Evolutionary conservation across 2,329 filamentous ascomycete genomes (phyloP).

Genomic region (Aureobasidium sp.): DNA sequence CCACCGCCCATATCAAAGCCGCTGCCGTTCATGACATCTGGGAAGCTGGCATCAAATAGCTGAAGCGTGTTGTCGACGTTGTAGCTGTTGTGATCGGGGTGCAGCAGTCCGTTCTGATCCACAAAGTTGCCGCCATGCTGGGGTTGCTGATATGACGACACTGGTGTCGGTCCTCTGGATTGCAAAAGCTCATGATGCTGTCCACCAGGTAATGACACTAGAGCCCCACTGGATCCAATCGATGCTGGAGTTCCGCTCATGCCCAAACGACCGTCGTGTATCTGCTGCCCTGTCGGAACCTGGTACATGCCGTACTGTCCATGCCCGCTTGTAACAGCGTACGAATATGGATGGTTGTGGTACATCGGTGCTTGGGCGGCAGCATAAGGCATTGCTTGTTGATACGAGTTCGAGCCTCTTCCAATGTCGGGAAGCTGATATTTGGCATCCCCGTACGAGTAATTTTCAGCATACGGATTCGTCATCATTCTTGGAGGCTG

Average conservation of each 20-base stretch:
- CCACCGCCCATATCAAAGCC: conserved; percentile 1
- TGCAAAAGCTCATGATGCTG: conserved; percentile 33
- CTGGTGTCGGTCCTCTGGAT: conserved; percentile 25
- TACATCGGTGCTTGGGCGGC: conserved; percentile 39
- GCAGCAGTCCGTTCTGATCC: conserved; percentile 7
- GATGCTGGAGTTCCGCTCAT: conserved; percentile 35
- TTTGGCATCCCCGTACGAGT: conserved; percentile 9
- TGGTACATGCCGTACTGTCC: conserved; percentile 32
- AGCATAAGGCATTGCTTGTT: conserved; percentile 37
- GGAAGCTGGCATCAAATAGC: neutral
- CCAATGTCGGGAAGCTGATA: conserved; percentile 25
- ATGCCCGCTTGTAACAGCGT: conserved; percentile 43
- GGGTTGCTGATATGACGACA: conserved; percentile 24
- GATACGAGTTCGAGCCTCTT: neutral
- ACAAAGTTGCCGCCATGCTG: conserved; percentile 13
- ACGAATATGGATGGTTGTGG: conserved; percentile 38
- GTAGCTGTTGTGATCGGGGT: conserved; percentile 13
- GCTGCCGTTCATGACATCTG: conserved; percentile 1
- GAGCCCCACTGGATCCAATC: conserved; percentile 5
- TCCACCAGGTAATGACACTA: conserved; percentile 35
- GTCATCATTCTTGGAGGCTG: conserved; percentile 13
- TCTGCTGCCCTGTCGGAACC: conserved; percentile 2
- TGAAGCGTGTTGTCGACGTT: neutral
- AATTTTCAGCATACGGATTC: conserved; percentile 10
- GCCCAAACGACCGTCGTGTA: conserved; percentile 33